These are phyloP conservation scores for Graphiopsis chlorocephala DNA, from an alignment of 2,329 filamentous ascomycete species.

Conservation along the genomic window DNA sequence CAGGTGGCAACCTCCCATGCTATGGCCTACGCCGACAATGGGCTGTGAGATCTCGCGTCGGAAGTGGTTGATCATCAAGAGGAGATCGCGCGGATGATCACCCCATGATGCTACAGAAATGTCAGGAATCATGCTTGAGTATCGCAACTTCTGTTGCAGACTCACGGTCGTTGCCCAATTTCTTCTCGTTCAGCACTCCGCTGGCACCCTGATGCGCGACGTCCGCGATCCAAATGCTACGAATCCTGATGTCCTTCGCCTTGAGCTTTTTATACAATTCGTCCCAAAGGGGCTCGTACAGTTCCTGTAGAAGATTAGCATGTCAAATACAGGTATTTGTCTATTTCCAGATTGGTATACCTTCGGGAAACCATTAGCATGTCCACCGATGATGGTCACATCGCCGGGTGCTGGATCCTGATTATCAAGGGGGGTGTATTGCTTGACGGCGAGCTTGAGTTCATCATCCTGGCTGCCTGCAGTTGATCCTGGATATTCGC, in stretches of 20 bases:
- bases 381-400: slow-evolving; percentile 79
- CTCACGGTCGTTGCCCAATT: slow-evolving; percentile 80
- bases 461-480: slow-evolving; percentile 70
- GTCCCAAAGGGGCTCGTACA: slow-evolving; percentile 91
- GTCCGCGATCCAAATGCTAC: slow-evolving; percentile 86
- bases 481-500: slow-evolving; percentile 75
- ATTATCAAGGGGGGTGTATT: slow-evolving; percentile 78
- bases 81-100: slow-evolving; percentile 79
- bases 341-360: slow-evolving; percentile 40
- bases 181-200: slow-evolving; percentile 70
- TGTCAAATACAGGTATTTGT: background rate
- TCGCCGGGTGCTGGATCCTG: slow-evolving; percentile 66
- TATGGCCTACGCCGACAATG: slow-evolving; percentile 81
- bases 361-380: slow-evolving; percentile 93
- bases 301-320: slow-evolving; percentile 57
- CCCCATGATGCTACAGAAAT: slow-evolving; percentile 68
- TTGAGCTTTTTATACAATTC: slow-evolving; percentile 65
- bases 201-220: slow-evolving; percentile 81
- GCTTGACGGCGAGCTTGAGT: slow-evolving; percentile 74
- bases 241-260: slow-evolving; percentile 64
- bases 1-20: slow-evolving; percentile 77
- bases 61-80: slow-evolving; percentile 82
- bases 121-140: slow-evolving; percentile 7
- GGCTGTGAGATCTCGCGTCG: slow-evolving; percentile 76
- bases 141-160: slow-evolving; percentile 16